Evolutionary conservation across 1,139 yeast species (phyloP), one percentile per base, ranked within the genome.

Genomic region (Debaryomyces psychrophilus): DNA sequence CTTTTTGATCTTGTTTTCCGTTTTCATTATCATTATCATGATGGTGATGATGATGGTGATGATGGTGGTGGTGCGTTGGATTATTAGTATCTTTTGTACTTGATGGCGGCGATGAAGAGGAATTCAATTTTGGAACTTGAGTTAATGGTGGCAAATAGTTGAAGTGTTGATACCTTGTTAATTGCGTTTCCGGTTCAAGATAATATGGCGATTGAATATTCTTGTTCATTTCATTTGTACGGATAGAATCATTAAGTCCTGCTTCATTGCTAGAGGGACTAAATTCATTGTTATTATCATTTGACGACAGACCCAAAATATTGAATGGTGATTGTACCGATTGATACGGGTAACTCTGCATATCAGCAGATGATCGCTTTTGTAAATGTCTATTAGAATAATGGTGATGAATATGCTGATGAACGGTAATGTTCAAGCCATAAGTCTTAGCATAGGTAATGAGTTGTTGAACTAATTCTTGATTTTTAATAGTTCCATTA

Each of bases 331-430:
- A 41, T 17, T 41, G 31, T 14, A 37, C 15, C 11, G 44, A 26
- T 25, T 33, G 46, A n/a, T 33, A 42, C 8, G 38, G 39, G 20
- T 22, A 31, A 14, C 23, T 34, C 5, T 25, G 37, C 12, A 37
- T 6, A 17, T 41, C 37, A 11, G 18, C 15, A 20, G 22, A 17
- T 4, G 17, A 18, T 18, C 20, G 26, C 22, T 36, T 44, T 14
- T 34, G 39, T 11, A 29, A 39, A 5, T 26, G 33, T 18, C 22
- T 12, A 36, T 29, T 33, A 12, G 76, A 65, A 58, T 82, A 81
- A 60, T 81, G 87, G 59, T 85, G 88, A 58, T 87, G 90, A 44
- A 88, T 84, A 64, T 90, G 96, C 61, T 90, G 96, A 65, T 89
- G 96, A 14, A 90, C 81, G 4, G 90, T 83, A 8, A 90, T 76